Percentiles rank a stretch among this genome's conserved stretches.
phyloP scores from a whole-genome alignment of 352 stramenopile species.

The Lagenidium giganteum region DNA sequence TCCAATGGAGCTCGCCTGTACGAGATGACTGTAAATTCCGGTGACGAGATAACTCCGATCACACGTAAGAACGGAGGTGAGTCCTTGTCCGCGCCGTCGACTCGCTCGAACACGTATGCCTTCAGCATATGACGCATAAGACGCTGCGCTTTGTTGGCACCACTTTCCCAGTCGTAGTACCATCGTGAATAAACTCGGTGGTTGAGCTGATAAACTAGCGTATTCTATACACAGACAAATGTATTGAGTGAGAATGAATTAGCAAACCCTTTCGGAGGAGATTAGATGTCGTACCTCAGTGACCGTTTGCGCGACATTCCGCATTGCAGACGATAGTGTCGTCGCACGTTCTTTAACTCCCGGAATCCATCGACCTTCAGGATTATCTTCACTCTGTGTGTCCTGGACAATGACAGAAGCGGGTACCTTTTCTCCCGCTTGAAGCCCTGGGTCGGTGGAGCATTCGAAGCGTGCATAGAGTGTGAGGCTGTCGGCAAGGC shows the following conservation, averaged over 20 bases:
- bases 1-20: conserved; percentile 50
- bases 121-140: conserved; percentile 41
- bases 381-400: conserved; percentile 49
- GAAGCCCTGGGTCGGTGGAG: conserved; percentile 20
- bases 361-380: conserved; percentile 53
- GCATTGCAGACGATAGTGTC: conserved; percentile 13
- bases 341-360: conserved; percentile 39
- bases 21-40: conserved; percentile 71
- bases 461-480: conserved; percentile 33
- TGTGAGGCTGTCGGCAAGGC: conserved; percentile 15
- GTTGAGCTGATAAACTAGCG: conserved; percentile 32
- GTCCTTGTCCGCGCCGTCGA: conserved; percentile 13
- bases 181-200: conserved; percentile 35
- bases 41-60: conserved; percentile 38
- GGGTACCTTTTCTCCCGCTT: conserved; percentile 37
- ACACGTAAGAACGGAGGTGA: conserved; percentile 30
- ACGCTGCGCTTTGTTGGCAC: conserved; percentile 33
- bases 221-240: too few relatives aligned
- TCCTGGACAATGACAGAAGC: conserved; percentile 25
- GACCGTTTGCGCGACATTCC: conserved; percentile 10
- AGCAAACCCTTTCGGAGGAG: background rate
- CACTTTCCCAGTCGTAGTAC: conserved; percentile 45
- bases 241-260: too few relatives aligned
- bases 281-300: conserved; percentile 7
- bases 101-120: conserved; percentile 32